Conservation (phyloP, 495 filamentous ascomycete genomes). For the Penicillium mononematosum region DNA sequence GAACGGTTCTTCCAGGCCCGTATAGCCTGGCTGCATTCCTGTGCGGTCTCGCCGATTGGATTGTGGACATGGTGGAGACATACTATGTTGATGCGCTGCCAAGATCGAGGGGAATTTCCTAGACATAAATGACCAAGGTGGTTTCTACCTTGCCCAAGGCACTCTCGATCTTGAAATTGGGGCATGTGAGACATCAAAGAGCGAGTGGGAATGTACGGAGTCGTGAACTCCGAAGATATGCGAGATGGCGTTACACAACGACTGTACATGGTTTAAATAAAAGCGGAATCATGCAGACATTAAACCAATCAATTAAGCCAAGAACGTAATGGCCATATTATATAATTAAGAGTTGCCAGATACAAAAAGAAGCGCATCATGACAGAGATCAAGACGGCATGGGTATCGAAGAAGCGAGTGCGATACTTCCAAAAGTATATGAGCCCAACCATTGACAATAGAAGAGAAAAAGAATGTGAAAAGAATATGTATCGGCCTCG, state of each 20-base stretch:
- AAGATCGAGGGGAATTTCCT: conserved; percentile 24
- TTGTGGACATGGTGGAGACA: conserved; percentile 42
- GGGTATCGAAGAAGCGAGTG: conserved; percentile 31
- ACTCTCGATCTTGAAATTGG: conserved; percentile 26
- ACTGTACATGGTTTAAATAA: background rate
- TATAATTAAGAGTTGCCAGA: conserved; percentile 19
- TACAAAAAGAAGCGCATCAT: conserved; percentile 9
- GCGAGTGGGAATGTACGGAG: background rate
- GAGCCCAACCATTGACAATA: conserved; percentile 27
- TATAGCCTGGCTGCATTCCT: conserved; percentile 27
- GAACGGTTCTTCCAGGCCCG: conserved; percentile 24
- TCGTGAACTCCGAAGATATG: no score
- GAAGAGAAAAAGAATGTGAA: conserved; percentile 13
- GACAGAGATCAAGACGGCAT: conserved; percentile 17
- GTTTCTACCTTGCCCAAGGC: conserved; percentile 20
- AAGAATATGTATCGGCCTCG: conserved; percentile 2
- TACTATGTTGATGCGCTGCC: conserved; percentile 32
- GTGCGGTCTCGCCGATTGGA: conserved; percentile 30
- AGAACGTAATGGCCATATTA: background rate
- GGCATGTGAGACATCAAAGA: conserved; percentile 29
- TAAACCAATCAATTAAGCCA: background rate
- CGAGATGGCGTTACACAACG: background rate
- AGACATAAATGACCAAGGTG: conserved; percentile 13
- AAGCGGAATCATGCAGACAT: background rate
- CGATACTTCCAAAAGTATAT: conserved; percentile 20